Percentiles rank a stretch among this genome's conserved stretches.
Evolutionary conservation across 2,329 filamentous ascomycete species (phyloP).

Genomic region (Thelonectria blattea): DNA sequence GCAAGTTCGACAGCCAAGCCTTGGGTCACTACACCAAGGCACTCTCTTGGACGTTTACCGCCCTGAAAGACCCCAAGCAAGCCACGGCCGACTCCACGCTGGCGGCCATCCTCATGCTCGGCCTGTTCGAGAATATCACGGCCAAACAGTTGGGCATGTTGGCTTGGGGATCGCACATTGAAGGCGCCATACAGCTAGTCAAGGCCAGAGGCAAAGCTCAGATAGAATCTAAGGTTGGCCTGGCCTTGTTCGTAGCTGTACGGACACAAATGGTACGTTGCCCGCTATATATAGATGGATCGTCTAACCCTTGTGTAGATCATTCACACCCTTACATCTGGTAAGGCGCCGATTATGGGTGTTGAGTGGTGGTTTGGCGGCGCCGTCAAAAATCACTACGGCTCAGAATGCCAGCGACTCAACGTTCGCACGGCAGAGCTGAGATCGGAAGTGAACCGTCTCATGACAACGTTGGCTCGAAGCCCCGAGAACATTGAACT

Average conservation of each 20-base stretch:
- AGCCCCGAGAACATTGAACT: constrained; percentile 57
- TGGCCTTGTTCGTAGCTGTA: constrained; percentile 64
- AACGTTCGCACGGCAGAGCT: constrained; percentile 61
- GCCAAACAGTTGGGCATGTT: constrained; percentile 59
- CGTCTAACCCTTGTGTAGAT: constrained; percentile 48
- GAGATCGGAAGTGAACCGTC: constrained; percentile 58
- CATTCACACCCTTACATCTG: constrained; percentile 61
- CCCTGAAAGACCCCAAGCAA: constrained; percentile 56
- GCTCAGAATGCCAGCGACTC: constrained; percentile 56
- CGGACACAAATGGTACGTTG: constrained; percentile 63
- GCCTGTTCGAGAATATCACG: constrained; percentile 66
- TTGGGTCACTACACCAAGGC: constrained; percentile 62
- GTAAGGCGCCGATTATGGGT: constrained; percentile 59
- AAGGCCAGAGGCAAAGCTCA: constrained; percentile 63
- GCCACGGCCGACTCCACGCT: constrained; percentile 63
- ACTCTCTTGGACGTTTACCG: constrained; percentile 57
- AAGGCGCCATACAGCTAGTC: constrained; percentile 67
- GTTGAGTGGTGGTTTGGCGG: constrained; percentile 66
- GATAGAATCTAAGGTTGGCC: constrained; percentile 57
- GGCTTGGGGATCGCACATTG: constrained; percentile 69
- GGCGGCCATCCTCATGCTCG: constrained; percentile 64
- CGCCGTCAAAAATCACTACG: constrained; percentile 55
- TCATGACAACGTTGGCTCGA: constrained; percentile 54
- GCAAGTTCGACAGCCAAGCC: constrained; percentile 47
- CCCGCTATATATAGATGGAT: no score